Percentiles rank a stretch among this genome's conserved stretches.
phyloP scores from a whole-genome alignment of 768 basidiomycete genomes.

The Suillus tomentosus region DNA sequence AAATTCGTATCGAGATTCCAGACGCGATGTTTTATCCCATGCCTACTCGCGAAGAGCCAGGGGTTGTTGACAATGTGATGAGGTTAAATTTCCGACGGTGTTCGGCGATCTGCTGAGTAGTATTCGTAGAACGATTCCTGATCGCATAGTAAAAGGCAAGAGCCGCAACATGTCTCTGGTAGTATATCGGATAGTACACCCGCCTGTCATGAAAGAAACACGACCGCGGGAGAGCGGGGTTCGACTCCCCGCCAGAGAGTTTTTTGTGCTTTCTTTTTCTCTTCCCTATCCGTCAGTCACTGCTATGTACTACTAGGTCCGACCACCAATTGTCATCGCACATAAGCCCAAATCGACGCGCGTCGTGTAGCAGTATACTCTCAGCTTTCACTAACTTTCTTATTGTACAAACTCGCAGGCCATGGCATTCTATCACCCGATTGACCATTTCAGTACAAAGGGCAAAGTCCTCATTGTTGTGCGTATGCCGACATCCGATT shows the following conservation, averaged over 20 bases:
- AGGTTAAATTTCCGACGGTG: neutral
- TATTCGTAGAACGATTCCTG: neutral
- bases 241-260: slow-evolving; percentile 37
- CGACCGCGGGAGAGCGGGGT: slow-evolving; percentile 32
- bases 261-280: slow-evolving; percentile 51
- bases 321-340: neutral
- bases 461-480: slow-evolving; percentile 35
- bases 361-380: neutral
- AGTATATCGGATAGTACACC: slow-evolving; percentile 44
- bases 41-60: neutral
- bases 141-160: neutral
- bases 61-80: neutral
- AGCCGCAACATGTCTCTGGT: slow-evolving; percentile 16
- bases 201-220: slow-evolving; percentile 32
- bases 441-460: slow-evolving; percentile 25
- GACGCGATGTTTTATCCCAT: neutral
- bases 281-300: slow-evolving; percentile 45
- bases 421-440: slow-evolving; percentile 37
- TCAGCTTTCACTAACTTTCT: neutral
- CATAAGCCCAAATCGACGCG: neutral
- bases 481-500: slow-evolving; percentile 12
- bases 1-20: neutral
- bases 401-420: neutral
- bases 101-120: neutral
- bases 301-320: too few species aligned